Conservation (phyloP, 305 asterid species). For the Fraxinus dipetala region DNA sequence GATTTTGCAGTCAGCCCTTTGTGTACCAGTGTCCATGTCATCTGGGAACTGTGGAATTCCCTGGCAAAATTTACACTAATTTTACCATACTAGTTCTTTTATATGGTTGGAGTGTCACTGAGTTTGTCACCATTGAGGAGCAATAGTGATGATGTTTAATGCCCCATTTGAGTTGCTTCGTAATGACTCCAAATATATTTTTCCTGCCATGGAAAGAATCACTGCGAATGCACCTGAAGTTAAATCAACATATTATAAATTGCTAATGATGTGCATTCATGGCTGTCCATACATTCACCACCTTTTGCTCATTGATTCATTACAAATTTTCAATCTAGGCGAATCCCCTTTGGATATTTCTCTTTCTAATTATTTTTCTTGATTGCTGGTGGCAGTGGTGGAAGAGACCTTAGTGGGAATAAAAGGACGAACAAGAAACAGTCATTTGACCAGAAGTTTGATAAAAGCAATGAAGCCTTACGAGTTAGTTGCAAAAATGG, state of each 20-base stretch:
- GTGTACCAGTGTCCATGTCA: not conserved
- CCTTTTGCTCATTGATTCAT: not conserved
- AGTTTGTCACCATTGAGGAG: not conserved
- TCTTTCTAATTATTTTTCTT: conserved; percentile 18
- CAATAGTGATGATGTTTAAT: conserved; percentile 8
- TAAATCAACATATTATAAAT: not conserved
- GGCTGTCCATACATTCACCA: not conserved
- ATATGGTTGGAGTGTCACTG: not conserved
- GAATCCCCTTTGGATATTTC: not conserved
- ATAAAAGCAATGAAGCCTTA: conserved; percentile 61
- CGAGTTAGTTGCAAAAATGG: conserved; percentile 78
- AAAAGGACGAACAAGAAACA: conserved; percentile 78
- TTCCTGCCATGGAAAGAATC: not conserved
- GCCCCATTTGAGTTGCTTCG: not conserved
- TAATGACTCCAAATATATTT: not conserved
- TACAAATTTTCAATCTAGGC: not conserved
- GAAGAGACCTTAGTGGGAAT: conserved; percentile 84
- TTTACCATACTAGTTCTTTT: not conserved
- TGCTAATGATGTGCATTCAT: not conserved
- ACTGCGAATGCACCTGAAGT: not conserved
- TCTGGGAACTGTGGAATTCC: not conserved
- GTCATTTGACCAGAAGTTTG: conserved; percentile 70
- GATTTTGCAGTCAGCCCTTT: not conserved
- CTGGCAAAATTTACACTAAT: not conserved
- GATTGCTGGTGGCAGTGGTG: conserved; percentile 62